Evolutionary conservation across 805 yeast genomes (phyloP), one percentile per base, ranked within the genome.

Genomic region (Grigorovia transvaalensis): DNA sequence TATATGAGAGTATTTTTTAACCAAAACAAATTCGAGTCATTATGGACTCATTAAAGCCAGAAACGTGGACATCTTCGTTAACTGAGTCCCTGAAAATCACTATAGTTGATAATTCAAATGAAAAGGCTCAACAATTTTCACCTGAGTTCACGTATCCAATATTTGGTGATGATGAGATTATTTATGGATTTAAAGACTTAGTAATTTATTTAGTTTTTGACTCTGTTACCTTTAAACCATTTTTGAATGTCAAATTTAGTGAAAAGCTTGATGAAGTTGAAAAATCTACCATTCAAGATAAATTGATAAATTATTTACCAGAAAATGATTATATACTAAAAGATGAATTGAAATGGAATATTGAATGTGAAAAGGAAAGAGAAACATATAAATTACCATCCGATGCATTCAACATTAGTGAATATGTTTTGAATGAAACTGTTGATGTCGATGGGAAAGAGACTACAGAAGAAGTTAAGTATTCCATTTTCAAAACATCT

Each of bases 101-200:
- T 2, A 62, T 82, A 45, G 85, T 85, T 4, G 82, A 79, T 53
- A 72, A 77, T 42, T 84, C 84, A 3, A 83, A 81, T 53, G 74
- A 77, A 1, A 69, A 74, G 2, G 77, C 82, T 2, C 78, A 83
- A 19, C 71, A 79, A 2, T 89, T 90, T 71, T 70, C 75, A 42
- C 97, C 98, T 0, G 62, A 71, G 13, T 89, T 88, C 70, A 91
- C 98, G 1, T 93, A 93, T 66, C 96, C 97, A 2, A 84, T 93
- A 11, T 93, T 80, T 73, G 98, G 98, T 6, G 96, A 89, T 47
- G 77, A 88, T 1, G 99, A 93, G 63, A 82, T 82, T 50, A 82
- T 93, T 1, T 88, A 82, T 62, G 99, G 99, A 2, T 93, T 80
- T 65, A 76, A 82, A 57, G 84, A 80, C 58, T 71, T 90, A 41